A percentile compares a stretch with the other conserved stretches of the same genome.
Conservation (phyloP, 2,329 filamentous ascomycete genomes). For the Talaromyces marneffei region DNA sequence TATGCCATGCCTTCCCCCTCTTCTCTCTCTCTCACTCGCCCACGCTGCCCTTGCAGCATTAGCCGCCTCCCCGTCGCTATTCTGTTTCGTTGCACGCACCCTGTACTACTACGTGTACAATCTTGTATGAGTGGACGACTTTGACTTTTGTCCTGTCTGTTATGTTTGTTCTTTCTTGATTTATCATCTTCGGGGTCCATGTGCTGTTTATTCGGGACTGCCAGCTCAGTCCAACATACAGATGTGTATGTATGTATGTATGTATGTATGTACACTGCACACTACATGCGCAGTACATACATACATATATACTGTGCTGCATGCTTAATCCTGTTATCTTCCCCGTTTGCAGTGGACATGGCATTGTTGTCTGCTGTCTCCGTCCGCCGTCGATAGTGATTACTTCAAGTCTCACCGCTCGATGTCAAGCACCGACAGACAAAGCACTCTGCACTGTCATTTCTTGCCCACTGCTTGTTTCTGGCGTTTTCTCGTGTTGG, state of each 20-base stretch:
- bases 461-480: neutral
- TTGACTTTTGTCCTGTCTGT: constrained; percentile 1
- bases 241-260: neutral
- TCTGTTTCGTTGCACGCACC: constrained; percentile 1
- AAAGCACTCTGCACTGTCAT: neutral
- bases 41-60: constrained; percentile 13
- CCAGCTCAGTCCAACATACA: constrained; percentile 11
- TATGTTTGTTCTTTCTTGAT: neutral
- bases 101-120: constrained; percentile 13
- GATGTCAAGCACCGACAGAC: neutral
- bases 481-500: neutral
- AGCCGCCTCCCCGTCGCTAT: neutral
- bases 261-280: neutral
- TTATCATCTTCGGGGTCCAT: neutral
- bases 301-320: constrained; percentile 5
- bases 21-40: neutral
- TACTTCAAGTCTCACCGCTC: constrained; percentile 7
- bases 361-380: neutral
- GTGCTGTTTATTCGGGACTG: neutral
- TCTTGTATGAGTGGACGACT: constrained; percentile 12
- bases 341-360: neutral
- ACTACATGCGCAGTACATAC: constrained; percentile 1
- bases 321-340: neutral
- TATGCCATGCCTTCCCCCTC: neutral
- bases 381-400: neutral